A percentile compares a stretch with the other conserved stretches of the same genome.
Evolutionary conservation across 495 filamentous ascomycete genomes (phyloP).

Genomic region (Penicillium subrubescens): DNA sequence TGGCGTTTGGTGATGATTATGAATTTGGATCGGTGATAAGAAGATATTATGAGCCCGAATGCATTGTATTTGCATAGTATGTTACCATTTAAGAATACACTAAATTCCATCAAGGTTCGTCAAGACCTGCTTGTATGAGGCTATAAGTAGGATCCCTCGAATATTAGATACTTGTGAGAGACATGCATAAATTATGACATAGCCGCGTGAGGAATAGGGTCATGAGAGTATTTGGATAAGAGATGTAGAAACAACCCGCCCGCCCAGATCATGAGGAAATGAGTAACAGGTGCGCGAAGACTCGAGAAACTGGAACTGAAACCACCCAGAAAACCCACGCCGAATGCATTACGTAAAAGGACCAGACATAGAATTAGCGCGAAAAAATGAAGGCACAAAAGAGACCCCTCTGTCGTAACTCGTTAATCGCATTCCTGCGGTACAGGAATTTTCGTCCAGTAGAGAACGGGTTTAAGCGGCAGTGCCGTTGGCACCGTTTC

Average conservation of each 20-base stretch:
- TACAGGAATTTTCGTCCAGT: background rate
- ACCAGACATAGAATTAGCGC: background rate
- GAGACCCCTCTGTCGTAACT: slow-evolving; percentile 2
- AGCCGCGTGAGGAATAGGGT: slow-evolving; percentile 1
- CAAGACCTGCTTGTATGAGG: slow-evolving; percentile 19
- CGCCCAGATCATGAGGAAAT: slow-evolving; percentile 10
- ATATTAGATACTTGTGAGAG: slow-evolving; percentile 1
- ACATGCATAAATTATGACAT: slow-evolving; percentile 15
- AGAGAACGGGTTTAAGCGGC: slow-evolving; percentile 8
- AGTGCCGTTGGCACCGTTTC: slow-evolving; percentile 10
- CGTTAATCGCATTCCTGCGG: background rate
- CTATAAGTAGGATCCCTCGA: background rate
- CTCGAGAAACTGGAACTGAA: slow-evolving; percentile 5
- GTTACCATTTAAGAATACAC: background rate
- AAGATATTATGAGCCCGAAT: background rate
- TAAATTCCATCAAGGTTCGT: slow-evolving; percentile 3
- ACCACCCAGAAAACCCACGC: slow-evolving; percentile 5
- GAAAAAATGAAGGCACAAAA: background rate
- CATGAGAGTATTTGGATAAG: slow-evolving; percentile 1
- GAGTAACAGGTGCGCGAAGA: slow-evolving; percentile 3
- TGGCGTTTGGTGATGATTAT: slow-evolving; percentile 12
- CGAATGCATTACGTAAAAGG: slow-evolving; percentile 9
- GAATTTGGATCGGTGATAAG: background rate
- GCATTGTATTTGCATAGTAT: background rate
- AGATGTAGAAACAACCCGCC: slow-evolving; percentile 1